Conservation (phyloP, 1,284 basidiomycete species). For the Chalciporus sp. region DNA sequence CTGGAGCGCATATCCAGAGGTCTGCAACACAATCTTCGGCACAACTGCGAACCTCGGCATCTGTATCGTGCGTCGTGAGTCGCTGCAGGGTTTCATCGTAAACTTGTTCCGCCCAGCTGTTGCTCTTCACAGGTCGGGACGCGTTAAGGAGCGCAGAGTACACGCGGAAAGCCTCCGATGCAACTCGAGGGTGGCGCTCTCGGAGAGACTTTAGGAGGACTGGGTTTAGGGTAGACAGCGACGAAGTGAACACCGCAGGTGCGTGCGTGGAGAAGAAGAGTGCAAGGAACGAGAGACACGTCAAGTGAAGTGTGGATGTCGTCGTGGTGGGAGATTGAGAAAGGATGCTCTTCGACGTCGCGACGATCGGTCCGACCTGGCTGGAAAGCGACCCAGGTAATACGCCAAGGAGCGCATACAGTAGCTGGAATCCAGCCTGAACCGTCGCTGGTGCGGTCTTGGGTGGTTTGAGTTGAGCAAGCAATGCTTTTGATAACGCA, state of each 20-base stretch:
- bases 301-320: slow-evolving; percentile 76
- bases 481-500: slow-evolving; percentile 76
- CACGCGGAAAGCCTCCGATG: slow-evolving; percentile 82
- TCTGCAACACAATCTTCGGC: slow-evolving; percentile 86
- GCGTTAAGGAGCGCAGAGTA: slow-evolving; percentile 73
- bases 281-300: slow-evolving; percentile 82
- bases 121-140: slow-evolving; percentile 59
- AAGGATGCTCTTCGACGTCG: slow-evolving; percentile 65
- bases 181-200: slow-evolving; percentile 76
- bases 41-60: slow-evolving; percentile 85
- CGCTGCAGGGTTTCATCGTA: slow-evolving; percentile 76
- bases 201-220: slow-evolving; percentile 72
- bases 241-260: slow-evolving; percentile 61
- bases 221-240: slow-evolving; percentile 69
- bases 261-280: slow-evolving; percentile 84
- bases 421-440: slow-evolving; percentile 82
- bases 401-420: slow-evolving; percentile 78
- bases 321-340: slow-evolving; percentile 65
- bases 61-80: slow-evolving; percentile 81
- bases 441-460: slow-evolving; percentile 82
- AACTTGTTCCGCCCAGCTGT: slow-evolving; percentile 66
- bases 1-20: slow-evolving; percentile 85
- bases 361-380: slow-evolving; percentile 64
- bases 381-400: slow-evolving; percentile 82
- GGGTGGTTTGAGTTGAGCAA: slow-evolving; percentile 80